These are phyloP conservation scores for Leccinum ochraceum DNA, from an alignment of 768 basidiomycete genomes.

Conservation along the genomic window DNA sequence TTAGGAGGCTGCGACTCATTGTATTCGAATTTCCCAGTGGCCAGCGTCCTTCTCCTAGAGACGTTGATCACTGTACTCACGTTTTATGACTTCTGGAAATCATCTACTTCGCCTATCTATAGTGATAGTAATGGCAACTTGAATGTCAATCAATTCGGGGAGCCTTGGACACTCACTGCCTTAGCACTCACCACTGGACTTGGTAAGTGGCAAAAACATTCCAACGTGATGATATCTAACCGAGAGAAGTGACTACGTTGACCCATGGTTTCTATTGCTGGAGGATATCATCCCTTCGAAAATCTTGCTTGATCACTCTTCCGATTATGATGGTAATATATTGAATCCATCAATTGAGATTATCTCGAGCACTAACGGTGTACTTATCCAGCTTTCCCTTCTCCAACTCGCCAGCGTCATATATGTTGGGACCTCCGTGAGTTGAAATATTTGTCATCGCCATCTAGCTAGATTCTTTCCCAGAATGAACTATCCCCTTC, in stretches of 20 bases:
- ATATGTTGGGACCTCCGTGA: conserved; percentile 4
- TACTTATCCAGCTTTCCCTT: conserved; percentile 19
- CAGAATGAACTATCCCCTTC: conserved; percentile 6
- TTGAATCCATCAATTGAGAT: not conserved
- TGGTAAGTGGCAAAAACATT: conserved; percentile 16
- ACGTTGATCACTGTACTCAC: conserved; percentile 10
- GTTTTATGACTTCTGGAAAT: conserved; percentile 17
- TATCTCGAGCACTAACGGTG: not conserved
- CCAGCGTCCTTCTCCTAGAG: conserved; percentile 17
- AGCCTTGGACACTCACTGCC: not conserved
- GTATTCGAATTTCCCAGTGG: conserved; percentile 19
- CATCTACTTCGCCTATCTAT: not conserved
- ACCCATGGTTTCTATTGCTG: conserved; percentile 26
- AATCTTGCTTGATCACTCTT: not conserved
- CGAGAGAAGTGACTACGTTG: not conserved
- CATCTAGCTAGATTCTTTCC: not conserved
- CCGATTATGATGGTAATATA: conserved; percentile 20
- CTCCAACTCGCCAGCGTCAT: conserved; percentile 23
- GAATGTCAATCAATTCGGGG: not conserved
- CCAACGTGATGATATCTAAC: not conserved
- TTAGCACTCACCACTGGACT: conserved; percentile 14
- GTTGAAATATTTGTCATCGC: not conserved
- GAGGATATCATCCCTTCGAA: conserved; percentile 17
- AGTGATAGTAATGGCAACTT: not conserved
- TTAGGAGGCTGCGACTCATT: not conserved